These are phyloP conservation scores for Tilletia indica DNA, from an alignment of 1,284 basidiomycete genomes.

Conservation along the genomic window DNA sequence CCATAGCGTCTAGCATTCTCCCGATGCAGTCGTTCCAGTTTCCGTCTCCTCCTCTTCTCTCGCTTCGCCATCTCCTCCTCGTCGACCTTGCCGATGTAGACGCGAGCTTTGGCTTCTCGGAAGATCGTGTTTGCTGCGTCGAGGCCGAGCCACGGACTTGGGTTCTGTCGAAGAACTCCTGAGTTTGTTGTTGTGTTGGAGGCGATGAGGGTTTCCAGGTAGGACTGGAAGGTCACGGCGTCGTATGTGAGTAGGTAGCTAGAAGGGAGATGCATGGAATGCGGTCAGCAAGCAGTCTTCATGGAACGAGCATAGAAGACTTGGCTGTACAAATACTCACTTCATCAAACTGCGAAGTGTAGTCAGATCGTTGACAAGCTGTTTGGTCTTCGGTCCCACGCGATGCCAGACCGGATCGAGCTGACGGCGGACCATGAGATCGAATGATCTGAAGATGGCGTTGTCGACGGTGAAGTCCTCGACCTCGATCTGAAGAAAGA, in stretches of 20 bases:
- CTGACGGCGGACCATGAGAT: slow-evolving; percentile 80
- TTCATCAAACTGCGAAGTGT: slow-evolving; percentile 78
- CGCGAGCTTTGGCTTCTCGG: slow-evolving; percentile 73
- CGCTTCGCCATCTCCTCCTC: slow-evolving; percentile 29
- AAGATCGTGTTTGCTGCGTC: slow-evolving; percentile 88
- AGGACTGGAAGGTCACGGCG: slow-evolving; percentile 82
- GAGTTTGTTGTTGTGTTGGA: slow-evolving; percentile 63
- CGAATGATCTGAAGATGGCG: too few species aligned
- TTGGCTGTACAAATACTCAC: slow-evolving; percentile 59
- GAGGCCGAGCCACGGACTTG: slow-evolving; percentile 81
- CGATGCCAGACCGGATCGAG: slow-evolving; percentile 95
- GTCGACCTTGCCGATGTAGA: slow-evolving; percentile 63
- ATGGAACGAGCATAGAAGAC: too few species aligned
- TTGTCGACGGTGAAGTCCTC: slow-evolving; percentile 89
- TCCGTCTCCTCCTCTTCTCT: slow-evolving; percentile 31
- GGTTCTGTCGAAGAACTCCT: slow-evolving; percentile 60
- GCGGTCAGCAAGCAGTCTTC: not conserved
- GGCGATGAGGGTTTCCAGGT: slow-evolving; percentile 84
- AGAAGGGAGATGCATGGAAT: slow-evolving; percentile 22
- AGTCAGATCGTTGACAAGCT: slow-evolving; percentile 82
- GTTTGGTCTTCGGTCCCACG: slow-evolving; percentile 85
- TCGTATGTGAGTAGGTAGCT: slow-evolving; percentile 90
- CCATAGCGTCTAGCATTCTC: slow-evolving; percentile 63
- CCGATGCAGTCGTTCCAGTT: not conserved
- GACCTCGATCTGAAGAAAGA: slow-evolving; percentile 71